A percentile compares a stretch with the other conserved stretches of the same genome.
Evolutionary conservation across 2,329 filamentous ascomycete species (phyloP).

Genomic region (Penicillium verrucosum): DNA sequence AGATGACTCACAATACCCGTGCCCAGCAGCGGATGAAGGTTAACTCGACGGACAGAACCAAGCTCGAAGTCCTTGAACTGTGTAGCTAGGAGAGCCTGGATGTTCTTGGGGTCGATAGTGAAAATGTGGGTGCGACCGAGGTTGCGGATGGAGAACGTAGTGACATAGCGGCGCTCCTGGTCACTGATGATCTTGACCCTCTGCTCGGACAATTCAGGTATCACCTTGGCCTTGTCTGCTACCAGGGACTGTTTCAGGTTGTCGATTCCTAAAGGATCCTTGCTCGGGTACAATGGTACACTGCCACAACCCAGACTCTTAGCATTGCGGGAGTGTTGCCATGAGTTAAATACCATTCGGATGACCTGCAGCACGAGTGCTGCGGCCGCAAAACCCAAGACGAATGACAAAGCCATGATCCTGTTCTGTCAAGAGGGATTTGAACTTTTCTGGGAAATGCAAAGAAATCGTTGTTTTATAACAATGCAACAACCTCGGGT

Average conservation of each 20-base stretch:
- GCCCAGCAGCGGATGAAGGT: constrained; percentile 40
- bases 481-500: background rate
- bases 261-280: constrained; percentile 27
- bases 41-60: constrained; percentile 68
- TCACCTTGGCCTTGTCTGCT: constrained; percentile 24
- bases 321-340: constrained; percentile 29
- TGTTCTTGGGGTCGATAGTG: constrained; percentile 54
- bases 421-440: background rate
- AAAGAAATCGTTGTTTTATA: constrained; percentile 4
- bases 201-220: constrained; percentile 21
- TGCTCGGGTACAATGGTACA: constrained; percentile 24
- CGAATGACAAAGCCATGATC: constrained; percentile 19
- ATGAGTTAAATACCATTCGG: constrained; percentile 20
- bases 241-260: constrained; percentile 23
- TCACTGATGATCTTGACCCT: constrained; percentile 23
- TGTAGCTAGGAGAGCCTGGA: constrained; percentile 79
- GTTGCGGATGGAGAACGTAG: constrained; percentile 26
- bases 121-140: constrained; percentile 24
- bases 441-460: background rate
- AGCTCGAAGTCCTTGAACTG: constrained; percentile 84
- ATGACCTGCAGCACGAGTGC: constrained; percentile 25
- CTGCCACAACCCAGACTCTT: constrained; percentile 24
- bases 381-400: constrained; percentile 25
- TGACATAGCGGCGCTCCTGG: constrained; percentile 25
- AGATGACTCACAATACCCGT: constrained; percentile 45